phyloP scores from a whole-genome alignment of 2,329 filamentous ascomycete genomes.

The Clonostachys rosea region DNA sequence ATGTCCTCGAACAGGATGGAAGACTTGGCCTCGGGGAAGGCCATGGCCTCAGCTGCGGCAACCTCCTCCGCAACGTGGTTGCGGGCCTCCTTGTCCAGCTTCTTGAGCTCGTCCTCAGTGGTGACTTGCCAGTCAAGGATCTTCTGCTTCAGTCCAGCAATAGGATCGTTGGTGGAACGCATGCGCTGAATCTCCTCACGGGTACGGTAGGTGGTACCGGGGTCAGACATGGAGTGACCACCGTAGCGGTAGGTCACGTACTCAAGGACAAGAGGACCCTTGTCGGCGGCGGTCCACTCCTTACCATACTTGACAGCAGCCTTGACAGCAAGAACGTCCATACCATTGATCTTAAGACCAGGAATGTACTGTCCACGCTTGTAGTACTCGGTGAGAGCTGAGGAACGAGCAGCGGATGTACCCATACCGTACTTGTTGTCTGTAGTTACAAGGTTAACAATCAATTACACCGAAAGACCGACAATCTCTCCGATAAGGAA shows the following conservation, averaged over 20 bases:
- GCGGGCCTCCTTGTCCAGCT: slow-evolving; percentile 90
- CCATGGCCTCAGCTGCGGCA: slow-evolving; percentile 84
- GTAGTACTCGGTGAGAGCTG: slow-evolving; percentile 98
- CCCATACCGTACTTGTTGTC: slow-evolving; percentile 99
- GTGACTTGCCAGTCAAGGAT: slow-evolving; percentile 92
- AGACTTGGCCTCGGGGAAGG: slow-evolving; percentile 68
- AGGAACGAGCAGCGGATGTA: slow-evolving; percentile 89
- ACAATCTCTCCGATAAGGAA: too few relatives aligned
- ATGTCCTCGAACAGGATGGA: slow-evolving; percentile 95
- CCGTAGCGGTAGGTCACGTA: slow-evolving; percentile 99
- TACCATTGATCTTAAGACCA: slow-evolving; percentile 98
- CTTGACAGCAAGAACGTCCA: slow-evolving; percentile 98
- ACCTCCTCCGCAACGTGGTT: slow-evolving; percentile 85
- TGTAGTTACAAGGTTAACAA: slow-evolving; percentile 24
- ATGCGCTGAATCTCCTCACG: slow-evolving; percentile 99
- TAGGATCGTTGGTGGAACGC: slow-evolving; percentile 97
- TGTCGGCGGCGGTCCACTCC: slow-evolving; percentile 75
- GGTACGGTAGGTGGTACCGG: slow-evolving; percentile 97
- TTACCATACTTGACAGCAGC: slow-evolving; percentile 92
- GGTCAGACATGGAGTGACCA: slow-evolving; percentile 99
- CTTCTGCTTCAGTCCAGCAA: slow-evolving; percentile 96
- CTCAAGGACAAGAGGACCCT: slow-evolving; percentile 93
- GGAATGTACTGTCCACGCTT: slow-evolving; percentile 99
- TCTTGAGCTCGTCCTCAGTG: slow-evolving; percentile 93
- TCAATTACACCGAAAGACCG: neutral